Base-by-base conservation (phyloP, 352 stramenopile genomes). In the Thalassiosira allenii region DNA sequence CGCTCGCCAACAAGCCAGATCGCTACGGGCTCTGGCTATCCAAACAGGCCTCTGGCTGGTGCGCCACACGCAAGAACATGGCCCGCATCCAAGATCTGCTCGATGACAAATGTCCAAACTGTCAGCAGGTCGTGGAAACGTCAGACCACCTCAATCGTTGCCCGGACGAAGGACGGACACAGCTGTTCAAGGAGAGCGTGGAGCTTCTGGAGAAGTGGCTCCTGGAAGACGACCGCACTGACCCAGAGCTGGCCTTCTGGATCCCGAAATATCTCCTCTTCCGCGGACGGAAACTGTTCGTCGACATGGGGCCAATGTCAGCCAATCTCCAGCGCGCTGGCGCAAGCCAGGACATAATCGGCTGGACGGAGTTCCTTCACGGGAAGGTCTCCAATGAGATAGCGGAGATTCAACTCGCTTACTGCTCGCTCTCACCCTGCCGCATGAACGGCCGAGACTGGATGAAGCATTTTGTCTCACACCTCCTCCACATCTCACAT, bases 101-200 rank as follows among this genome's bases (percentile, higher is more conserved):
- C 41, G 9, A 79, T 32, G 47, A 63, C 23, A 58, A 6, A 5
- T 79, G 70, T 37, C 59, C 70, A 14, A 67, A 79, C 49, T 79
- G 59, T 33, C 49, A 58, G 2, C 11, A 23, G 1, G 17, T 22
- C 1, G 9, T 3, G 8, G 70, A 72, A 32, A 5, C n/a, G 1
- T 20, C 44, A 0, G 1, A 0, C 0, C 70, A 79, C 22, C 30
- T 79, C 9, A 44, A 52, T 25, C 43, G 29, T 6, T 69, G 56
- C 41, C 54, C 53, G 17, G 52, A 76, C 53, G 8, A 41, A 23
- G 53, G 17, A 2, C 37, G 52, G 3, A 64, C 53, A n/a, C 1
- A 3, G 30, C 25, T 76, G 0, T 59, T 68, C 6, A 40, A 56
- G 8, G 40, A 56, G 14, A 9, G 40, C 3, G 22, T 62, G 4